A percentile compares a stretch with the other conserved stretches of the same genome.
Evolutionary conservation across 371 early-diverging fungal species (phyloP).

Genomic region (Mucor mucedo): DNA sequence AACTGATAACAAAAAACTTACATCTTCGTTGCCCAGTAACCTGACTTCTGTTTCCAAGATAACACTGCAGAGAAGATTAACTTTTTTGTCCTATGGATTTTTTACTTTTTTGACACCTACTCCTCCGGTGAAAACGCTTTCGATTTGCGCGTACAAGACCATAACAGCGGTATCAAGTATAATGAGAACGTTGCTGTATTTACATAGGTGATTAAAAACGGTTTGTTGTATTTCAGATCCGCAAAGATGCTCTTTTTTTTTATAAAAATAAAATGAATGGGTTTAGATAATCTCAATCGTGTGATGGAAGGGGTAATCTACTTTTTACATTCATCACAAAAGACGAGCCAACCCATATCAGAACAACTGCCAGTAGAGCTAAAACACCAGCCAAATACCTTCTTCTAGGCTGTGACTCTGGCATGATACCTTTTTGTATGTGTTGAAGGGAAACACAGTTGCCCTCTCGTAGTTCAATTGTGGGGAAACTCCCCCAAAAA

Average conservation of each 20-base stretch:
- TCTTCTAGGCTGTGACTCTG: slow-evolving; percentile 30
- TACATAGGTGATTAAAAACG: slow-evolving; percentile 81
- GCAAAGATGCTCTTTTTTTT: slow-evolving; percentile 70
- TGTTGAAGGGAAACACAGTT: not conserved
- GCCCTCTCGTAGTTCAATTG: not conserved
- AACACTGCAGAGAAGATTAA: slow-evolving; percentile 5
- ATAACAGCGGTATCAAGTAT: slow-evolving; percentile 58
- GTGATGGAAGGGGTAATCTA: no score
- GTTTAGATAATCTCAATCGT: not conserved
- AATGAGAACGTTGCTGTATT: slow-evolving; percentile 82
- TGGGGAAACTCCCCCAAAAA: not conserved
- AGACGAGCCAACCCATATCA: slow-evolving; percentile 86
- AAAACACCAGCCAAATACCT: slow-evolving; percentile 56
- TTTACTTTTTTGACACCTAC: slow-evolving; percentile 1
- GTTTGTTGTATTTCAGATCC: slow-evolving; percentile 72
- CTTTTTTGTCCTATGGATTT: not conserved
- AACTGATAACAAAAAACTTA: not conserved
- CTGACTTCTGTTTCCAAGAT: slow-evolving; percentile 16
- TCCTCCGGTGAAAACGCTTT: slow-evolving; percentile 17
- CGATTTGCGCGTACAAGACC: slow-evolving; percentile 2
- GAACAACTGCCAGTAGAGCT: slow-evolving; percentile 71
- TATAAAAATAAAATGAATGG: not conserved
- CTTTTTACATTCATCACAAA: slow-evolving; percentile 76
- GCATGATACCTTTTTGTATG: slow-evolving; percentile 1
- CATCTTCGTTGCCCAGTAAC: slow-evolving; percentile 15